Percentiles rank a stretch among this genome's conserved stretches.
Conservation (phyloP, 202 grass and related monocot genomes). For the Zizania palustris region DNA sequence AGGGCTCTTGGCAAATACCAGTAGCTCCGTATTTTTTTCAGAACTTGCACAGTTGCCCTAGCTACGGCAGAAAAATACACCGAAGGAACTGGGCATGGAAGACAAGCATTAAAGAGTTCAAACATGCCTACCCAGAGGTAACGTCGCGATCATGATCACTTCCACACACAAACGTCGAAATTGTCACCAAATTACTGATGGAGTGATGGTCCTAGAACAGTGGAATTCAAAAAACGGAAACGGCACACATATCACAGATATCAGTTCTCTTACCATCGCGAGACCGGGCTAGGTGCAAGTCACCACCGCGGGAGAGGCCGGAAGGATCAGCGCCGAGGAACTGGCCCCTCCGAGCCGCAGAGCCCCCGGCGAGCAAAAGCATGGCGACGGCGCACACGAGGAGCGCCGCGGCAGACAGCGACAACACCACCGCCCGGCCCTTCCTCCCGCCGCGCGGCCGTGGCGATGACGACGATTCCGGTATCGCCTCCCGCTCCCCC, state of each 20-base stretch:
- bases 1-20: neutral
- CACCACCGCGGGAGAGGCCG: neutral
- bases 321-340: slow-evolving; percentile 21
- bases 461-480: neutral
- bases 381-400: slow-evolving; percentile 27
- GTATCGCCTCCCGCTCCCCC: neutral
- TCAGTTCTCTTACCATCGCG: slow-evolving; percentile 23
- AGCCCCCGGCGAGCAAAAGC: slow-evolving; percentile 43
- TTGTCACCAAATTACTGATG: neutral
- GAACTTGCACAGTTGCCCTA: neutral
- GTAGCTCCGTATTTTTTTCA: neutral
- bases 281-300: slow-evolving; percentile 4
- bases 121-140: neutral
- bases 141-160: slow-evolving; percentile 7
- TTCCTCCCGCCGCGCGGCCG: slow-evolving; percentile 40
- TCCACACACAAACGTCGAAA: neutral
- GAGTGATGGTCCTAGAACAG: slow-evolving; percentile 4
- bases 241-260: neutral
- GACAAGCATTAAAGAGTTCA: neutral
- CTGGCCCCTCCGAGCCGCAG: slow-evolving; percentile 43
- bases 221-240: slow-evolving; percentile 18
- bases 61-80: neutral
- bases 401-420: slow-evolving; percentile 42
- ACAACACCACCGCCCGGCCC: slow-evolving; percentile 29
- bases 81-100: neutral